Percentiles rank a stretch among this genome's conserved stretches.
phyloP scores from a whole-genome alignment of 2,329 filamentous ascomycete species.

The Chaetomiaceae sp. region DNA sequence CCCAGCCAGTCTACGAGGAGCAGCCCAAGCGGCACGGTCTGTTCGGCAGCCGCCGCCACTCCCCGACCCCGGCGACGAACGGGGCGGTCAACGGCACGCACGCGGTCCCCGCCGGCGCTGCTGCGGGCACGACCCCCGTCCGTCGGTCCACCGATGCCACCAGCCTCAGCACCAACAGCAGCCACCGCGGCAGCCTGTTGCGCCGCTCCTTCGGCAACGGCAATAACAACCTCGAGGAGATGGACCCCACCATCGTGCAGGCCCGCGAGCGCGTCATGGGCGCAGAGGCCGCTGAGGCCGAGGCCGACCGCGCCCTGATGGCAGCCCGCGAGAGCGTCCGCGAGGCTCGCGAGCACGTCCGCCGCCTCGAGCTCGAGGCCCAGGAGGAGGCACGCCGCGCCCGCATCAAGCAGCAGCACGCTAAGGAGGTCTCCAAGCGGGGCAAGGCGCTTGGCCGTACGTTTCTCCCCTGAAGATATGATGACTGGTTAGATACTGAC shows the following conservation, averaged over 20 bases:
- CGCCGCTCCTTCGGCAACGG: conserved; percentile 40
- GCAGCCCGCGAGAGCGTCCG: conserved; percentile 51
- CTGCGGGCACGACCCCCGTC: too few relatives aligned
- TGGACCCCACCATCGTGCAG: conserved; percentile 56
- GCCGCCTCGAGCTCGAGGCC: conserved; percentile 58
- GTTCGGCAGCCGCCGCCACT: conserved; percentile 17
- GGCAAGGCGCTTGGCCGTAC: conserved; percentile 64
- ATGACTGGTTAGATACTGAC: neutral
- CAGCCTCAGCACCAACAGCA: conserved; percentile 18
- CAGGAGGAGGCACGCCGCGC: conserved; percentile 58
- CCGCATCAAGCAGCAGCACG: conserved; percentile 63
- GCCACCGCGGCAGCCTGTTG: conserved; percentile 33
- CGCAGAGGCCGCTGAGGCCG: conserved; percentile 58
- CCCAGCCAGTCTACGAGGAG: neutral
- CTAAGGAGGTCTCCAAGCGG: conserved; percentile 58
- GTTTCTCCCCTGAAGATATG: conserved; percentile 28
- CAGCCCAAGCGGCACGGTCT: conserved; percentile 1
- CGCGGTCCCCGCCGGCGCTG: too few relatives aligned
- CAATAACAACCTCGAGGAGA: conserved; percentile 32
- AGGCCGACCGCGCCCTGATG: conserved; percentile 58
- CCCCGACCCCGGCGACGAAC: conserved; percentile 23
- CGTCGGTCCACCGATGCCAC: conserved; percentile 26
- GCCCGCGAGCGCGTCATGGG: conserved; percentile 56
- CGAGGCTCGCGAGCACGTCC: conserved; percentile 58
- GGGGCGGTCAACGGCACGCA: conserved; percentile 19